A percentile compares a stretch with the other conserved stretches of the same genome.
phyloP scores from a whole-genome alignment of 176 grass and related monocot genomes.

The Zoysia pacifica region DNA sequence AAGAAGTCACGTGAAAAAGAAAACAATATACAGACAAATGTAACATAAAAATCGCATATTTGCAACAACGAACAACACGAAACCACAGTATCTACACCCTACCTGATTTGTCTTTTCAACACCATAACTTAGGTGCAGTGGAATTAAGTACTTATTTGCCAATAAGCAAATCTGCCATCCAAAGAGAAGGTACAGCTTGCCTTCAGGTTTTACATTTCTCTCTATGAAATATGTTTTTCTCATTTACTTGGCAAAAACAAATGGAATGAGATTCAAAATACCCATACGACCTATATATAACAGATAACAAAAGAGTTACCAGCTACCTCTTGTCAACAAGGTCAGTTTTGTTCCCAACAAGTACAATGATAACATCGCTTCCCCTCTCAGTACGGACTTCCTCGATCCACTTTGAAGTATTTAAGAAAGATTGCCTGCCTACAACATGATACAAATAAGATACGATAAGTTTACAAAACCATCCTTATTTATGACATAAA shows the following conservation, averaged over 20 bases:
- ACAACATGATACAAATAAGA: conserved; percentile 31
- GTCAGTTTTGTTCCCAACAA: conserved; percentile 98
- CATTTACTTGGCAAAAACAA: background rate
- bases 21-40: background rate
- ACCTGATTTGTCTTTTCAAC: background rate
- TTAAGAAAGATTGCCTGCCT: conserved; percentile 97
- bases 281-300: background rate
- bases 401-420: conserved; percentile 99
- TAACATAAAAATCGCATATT: background rate
- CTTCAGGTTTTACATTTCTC: background rate
- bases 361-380: conserved; percentile 98
- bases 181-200: background rate
- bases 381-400: conserved; percentile 96
- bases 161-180: background rate
- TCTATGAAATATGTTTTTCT: background rate
- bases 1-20: background rate
- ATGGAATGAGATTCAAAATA: background rate
- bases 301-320: conserved; percentile 1
- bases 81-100: background rate
- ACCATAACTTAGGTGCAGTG: background rate
- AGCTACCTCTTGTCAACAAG: conserved; percentile 97
- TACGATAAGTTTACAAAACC: background rate
- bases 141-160: background rate
- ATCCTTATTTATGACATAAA: too few species aligned
- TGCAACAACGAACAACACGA: background rate